A percentile compares a stretch with the other conserved stretches of the same genome.
These are phyloP conservation scores for Inga oerstediana DNA, from an alignment of 306 rosid genomes.

Conservation along the genomic window DNA sequence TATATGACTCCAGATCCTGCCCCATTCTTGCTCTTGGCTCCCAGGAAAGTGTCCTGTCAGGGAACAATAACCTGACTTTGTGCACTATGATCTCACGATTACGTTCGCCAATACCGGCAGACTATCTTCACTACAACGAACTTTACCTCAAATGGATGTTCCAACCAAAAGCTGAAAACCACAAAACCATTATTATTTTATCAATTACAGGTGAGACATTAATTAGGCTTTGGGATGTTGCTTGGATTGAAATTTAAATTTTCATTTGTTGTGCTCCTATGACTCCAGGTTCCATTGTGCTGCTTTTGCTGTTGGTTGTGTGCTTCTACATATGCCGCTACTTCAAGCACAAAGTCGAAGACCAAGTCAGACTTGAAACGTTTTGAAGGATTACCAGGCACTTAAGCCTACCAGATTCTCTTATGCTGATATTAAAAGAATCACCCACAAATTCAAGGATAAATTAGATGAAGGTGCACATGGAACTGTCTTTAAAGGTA, in stretches of 20 bases:
- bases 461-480: too few relatives aligned
- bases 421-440: too few relatives aligned
- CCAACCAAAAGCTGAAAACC: not conserved
- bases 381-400: conserved; percentile 42
- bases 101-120: not conserved
- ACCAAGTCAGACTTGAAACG: conserved; percentile 32
- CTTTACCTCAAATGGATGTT: too few relatives aligned
- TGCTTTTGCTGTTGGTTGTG: not conserved
- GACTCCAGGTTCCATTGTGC: not conserved
- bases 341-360: conserved; percentile 26
- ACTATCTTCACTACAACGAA: accelerated
- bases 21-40: not conserved
- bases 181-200: not conserved
- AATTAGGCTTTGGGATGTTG: not conserved
- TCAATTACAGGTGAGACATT: conserved; percentile 2
- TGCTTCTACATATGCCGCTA: not conserved
- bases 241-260: not conserved
- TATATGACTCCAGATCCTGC: not conserved
- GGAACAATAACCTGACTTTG: not conserved
- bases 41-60: not conserved
- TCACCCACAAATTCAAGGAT: too few relatives aligned
- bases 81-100: conserved; percentile 20
- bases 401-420: conserved; percentile 44
- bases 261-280: not conserved
- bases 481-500: too few relatives aligned